These are phyloP conservation scores for Didymella pomorum DNA, from an alignment of 2,329 filamentous ascomycete genomes.

Conservation along the genomic window DNA sequence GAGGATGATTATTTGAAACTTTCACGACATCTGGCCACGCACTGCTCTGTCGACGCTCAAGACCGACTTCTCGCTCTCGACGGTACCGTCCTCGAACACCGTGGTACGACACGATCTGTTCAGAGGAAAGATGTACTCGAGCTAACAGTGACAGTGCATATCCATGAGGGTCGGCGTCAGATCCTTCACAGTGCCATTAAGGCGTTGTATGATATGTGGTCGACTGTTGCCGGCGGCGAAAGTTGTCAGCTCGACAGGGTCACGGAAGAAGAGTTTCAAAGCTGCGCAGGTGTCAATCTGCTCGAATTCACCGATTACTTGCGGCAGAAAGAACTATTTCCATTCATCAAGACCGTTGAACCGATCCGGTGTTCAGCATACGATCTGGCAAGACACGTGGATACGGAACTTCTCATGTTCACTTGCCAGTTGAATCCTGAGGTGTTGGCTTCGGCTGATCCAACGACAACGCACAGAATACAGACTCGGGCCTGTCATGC, in stretches of 20 bases:
- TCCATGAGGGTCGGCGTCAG: slow-evolving; percentile 7
- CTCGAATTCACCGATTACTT: slow-evolving; percentile 2
- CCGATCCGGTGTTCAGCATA: not conserved
- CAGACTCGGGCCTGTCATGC: not conserved
- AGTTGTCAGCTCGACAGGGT: not conserved
- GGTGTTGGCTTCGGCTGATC: not conserved
- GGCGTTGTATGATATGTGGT: slow-evolving; percentile 9
- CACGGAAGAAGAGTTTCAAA: not conserved
- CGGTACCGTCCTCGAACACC: not conserved
- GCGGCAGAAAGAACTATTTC: slow-evolving; percentile 2
- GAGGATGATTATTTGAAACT: slow-evolving; percentile 28
- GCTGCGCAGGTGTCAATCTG: slow-evolving; percentile 14
- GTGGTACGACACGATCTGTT: slow-evolving; percentile 6
- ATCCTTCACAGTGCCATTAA: slow-evolving; percentile 6
- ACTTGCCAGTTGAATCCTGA: not conserved
- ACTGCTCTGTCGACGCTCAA: slow-evolving; percentile 5
- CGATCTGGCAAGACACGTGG: not conserved
- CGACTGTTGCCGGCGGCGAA: not conserved
- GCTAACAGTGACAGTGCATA: slow-evolving; percentile 7
- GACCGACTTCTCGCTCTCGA: slow-evolving; percentile 2
- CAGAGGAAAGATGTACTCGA: not conserved
- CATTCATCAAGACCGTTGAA: slow-evolving; percentile 1
- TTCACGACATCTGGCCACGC: slow-evolving; percentile 11
- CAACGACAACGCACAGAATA: not conserved
- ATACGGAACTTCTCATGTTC: not conserved